Conservation (phyloP, 2,329 filamentous ascomycete genomes). For the Stagonosporopsis tanaceti region DNA sequence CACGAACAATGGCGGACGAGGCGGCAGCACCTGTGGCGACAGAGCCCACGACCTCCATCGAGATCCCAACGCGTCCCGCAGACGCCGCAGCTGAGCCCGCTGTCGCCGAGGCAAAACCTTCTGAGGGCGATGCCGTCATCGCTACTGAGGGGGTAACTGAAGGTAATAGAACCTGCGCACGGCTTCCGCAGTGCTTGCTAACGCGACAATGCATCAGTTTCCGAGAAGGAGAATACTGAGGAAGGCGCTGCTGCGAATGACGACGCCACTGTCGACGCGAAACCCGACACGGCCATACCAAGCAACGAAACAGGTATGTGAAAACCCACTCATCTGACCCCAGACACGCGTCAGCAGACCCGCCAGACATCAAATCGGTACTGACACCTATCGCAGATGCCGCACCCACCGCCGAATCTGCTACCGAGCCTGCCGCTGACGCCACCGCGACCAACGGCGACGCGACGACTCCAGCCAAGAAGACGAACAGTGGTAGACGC, state of each 20-base stretch:
- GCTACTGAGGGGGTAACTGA: slow-evolving; percentile 38
- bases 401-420: slow-evolving; percentile 39
- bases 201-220: slow-evolving; percentile 32
- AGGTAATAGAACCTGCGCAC: slow-evolving; percentile 33
- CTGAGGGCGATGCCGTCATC: slow-evolving; percentile 38
- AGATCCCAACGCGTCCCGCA: slow-evolving; percentile 42
- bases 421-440: slow-evolving; percentile 42
- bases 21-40: slow-evolving; percentile 36
- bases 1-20: slow-evolving; percentile 49
- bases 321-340: background rate
- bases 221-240: slow-evolving; percentile 29
- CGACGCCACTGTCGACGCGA: slow-evolving; percentile 37
- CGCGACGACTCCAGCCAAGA: slow-evolving; percentile 42
- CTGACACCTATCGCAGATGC: slow-evolving; percentile 38
- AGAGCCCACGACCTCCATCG: slow-evolving; percentile 39
- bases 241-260: slow-evolving; percentile 28
- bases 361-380: background rate
- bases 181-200: slow-evolving; percentile 20
- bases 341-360: slow-evolving; percentile 2
- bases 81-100: slow-evolving; percentile 39
- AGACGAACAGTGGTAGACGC: slow-evolving; percentile 59
- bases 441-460: slow-evolving; percentile 58
- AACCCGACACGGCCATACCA: slow-evolving; percentile 30
- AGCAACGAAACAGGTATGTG: slow-evolving; percentile 38
- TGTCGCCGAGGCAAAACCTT: slow-evolving; percentile 40